These are phyloP conservation scores for Prunus dulcis DNA, from an alignment of 306 rosid genomes.

Conservation along the genomic window DNA sequence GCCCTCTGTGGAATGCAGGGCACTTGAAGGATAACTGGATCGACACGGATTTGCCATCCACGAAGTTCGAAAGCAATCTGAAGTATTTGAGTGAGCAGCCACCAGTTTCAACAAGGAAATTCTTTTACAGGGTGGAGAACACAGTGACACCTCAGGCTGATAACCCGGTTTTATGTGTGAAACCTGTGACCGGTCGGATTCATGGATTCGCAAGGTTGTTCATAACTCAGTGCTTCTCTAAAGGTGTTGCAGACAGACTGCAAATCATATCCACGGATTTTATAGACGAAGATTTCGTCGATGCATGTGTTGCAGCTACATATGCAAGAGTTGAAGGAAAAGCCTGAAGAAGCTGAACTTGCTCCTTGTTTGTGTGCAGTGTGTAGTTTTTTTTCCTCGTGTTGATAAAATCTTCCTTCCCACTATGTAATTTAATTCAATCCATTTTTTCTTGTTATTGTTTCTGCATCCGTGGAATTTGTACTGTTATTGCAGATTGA, in stretches of 20 bases:
- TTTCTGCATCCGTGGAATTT: background rate
- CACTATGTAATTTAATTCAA: background rate
- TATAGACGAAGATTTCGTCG: slow-evolving; percentile 77
- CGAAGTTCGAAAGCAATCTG: slow-evolving; percentile 75
- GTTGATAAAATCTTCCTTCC: background rate
- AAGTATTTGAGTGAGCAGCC: slow-evolving; percentile 68
- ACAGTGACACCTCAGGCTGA: slow-evolving; percentile 81
- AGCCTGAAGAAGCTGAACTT: slow-evolving; percentile 25
- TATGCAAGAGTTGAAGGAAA: slow-evolving; percentile 70
- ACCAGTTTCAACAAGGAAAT: slow-evolving; percentile 52
- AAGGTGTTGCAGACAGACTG: slow-evolving; percentile 47
- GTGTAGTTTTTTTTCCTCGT: background rate
- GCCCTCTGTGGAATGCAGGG: slow-evolving; percentile 63
- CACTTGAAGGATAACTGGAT: slow-evolving; percentile 76
- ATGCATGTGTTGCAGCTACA: slow-evolving; percentile 72
- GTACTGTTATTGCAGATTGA: background rate
- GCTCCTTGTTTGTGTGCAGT: background rate
- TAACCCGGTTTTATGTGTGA: slow-evolving; percentile 74
- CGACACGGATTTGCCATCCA: slow-evolving; percentile 82
- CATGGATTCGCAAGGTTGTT: slow-evolving; percentile 66
- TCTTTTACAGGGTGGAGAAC: slow-evolving; percentile 87
- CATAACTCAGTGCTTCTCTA: slow-evolving; percentile 53
- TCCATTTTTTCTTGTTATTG: background rate
- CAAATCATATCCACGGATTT: slow-evolving; percentile 82
- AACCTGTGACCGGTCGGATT: slow-evolving; percentile 71